Evolutionary conservation across 768 basidiomycete species (phyloP).

Genomic region (Suillus subaureus): DNA sequence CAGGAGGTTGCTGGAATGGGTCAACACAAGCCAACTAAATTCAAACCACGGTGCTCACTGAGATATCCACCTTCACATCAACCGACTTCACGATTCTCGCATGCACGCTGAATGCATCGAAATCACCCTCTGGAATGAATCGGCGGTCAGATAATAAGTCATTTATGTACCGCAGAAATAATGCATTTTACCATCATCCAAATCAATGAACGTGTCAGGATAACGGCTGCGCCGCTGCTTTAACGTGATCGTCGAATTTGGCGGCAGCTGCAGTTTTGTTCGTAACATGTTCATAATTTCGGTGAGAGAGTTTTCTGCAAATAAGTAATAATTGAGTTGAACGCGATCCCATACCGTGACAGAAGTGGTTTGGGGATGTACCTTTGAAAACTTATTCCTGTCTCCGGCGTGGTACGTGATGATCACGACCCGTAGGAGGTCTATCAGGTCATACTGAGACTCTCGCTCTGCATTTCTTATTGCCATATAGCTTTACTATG

Average conservation of each 20-base stretch:
- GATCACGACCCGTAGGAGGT: constrained; percentile 7
- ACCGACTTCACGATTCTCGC: constrained; percentile 41
- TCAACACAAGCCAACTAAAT: not conserved
- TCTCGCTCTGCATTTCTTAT: constrained; percentile 29
- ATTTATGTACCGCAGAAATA: not conserved
- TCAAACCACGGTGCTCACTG: not conserved
- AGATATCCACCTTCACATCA: constrained; percentile 32
- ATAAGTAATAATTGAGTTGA: constrained; percentile 6
- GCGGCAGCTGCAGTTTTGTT: constrained; percentile 60
- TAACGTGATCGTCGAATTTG: constrained; percentile 38
- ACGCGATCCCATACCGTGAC: not conserved
- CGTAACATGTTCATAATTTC: constrained; percentile 60
- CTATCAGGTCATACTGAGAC: constrained; percentile 16
- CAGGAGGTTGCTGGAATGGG: constrained; percentile 10
- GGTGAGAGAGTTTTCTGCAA: constrained; percentile 62
- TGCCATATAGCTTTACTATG: constrained; percentile 7
- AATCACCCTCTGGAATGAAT: constrained; percentile 66
- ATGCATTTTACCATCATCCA: constrained; percentile 69
- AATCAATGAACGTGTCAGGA: constrained; percentile 50
- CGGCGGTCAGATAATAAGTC: constrained; percentile 1
- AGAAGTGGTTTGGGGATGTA: constrained; percentile 14
- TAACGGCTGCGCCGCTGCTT: constrained; percentile 51
- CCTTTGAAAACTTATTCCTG: constrained; percentile 43
- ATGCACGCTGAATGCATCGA: constrained; percentile 64
- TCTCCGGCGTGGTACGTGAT: constrained; percentile 40